Evolutionary conservation across 2,329 filamentous ascomycete species (phyloP).

Genomic region (Neonectria neomacrospora): DNA sequence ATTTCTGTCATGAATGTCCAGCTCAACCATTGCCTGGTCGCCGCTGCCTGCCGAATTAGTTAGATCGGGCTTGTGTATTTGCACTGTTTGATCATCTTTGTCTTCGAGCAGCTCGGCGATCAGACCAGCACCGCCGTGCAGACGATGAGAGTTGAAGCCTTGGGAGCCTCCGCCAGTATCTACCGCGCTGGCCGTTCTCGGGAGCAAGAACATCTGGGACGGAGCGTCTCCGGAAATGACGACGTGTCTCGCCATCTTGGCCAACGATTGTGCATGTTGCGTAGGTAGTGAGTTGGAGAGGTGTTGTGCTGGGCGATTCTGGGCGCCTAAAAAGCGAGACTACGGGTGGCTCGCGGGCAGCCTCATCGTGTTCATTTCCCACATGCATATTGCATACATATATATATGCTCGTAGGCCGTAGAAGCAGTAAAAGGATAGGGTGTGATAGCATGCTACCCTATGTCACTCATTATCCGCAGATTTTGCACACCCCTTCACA

Average conservation of each 20-base stretch:
- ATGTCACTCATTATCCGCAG: not conserved
- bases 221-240: slow-evolving; percentile 7
- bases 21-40: not conserved
- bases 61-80: not conserved
- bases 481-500: not conserved
- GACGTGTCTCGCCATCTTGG: slow-evolving; percentile 3
- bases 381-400: not conserved
- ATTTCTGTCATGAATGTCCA: not conserved
- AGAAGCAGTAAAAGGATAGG: not conserved
- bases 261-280: not conserved
- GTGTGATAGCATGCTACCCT: not conserved
- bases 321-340: not conserved
- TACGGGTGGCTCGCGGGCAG: not conserved
- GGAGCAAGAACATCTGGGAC: not conserved
- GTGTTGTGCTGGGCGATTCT: not conserved
- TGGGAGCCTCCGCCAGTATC: not conserved
- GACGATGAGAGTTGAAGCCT: not conserved
- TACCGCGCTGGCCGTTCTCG: not conserved
- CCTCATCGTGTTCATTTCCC: not conserved
- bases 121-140: not conserved
- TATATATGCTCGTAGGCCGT: slow-evolving; percentile 10
- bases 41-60: not conserved
- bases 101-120: not conserved
- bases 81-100: not conserved
- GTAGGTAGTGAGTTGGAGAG: not conserved